phyloP scores from a whole-genome alignment of 345 rosid species.

The Aquilaria malaccensis region DNA sequence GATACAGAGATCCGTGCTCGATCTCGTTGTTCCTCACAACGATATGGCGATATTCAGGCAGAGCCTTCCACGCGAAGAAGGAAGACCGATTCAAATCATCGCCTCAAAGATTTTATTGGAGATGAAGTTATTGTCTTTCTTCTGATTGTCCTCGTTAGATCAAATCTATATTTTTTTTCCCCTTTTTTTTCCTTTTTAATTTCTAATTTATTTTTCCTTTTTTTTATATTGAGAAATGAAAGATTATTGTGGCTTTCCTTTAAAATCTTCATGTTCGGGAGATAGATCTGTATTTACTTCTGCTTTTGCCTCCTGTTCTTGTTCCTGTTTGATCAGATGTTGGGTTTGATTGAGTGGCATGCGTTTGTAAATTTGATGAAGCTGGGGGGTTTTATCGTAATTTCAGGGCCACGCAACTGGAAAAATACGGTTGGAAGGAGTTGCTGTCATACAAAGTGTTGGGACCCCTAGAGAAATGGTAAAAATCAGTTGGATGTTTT shows the following conservation, averaged over 20 bases:
- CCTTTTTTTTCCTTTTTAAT: conserved; percentile 2
- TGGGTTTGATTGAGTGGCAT: conserved; percentile 15
- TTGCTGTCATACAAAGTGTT: not conserved
- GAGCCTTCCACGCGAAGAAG: conserved; percentile 1
- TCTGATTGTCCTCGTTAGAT: conserved; percentile 17
- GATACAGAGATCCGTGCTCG: conserved; percentile 6
- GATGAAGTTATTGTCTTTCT: conserved; percentile 9
- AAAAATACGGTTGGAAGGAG: conserved; percentile 11
- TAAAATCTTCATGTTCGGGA: conserved; percentile 1
- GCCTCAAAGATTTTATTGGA: conserved; percentile 6
- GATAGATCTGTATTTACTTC: not conserved
- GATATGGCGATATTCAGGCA: not conserved
- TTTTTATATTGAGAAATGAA: conserved; percentile 16
- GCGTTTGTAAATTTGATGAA: conserved; percentile 20
- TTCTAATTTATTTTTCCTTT: not conserved
- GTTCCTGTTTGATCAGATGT: not conserved
- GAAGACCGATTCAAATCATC: not conserved
- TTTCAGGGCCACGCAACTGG: not conserved
- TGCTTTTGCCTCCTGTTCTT: not conserved
- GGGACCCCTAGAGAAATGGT: conserved; percentile 13
- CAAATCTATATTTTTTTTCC: conserved; percentile 15
- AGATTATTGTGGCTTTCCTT: conserved; percentile 24
- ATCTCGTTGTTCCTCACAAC: not conserved
- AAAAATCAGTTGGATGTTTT: conserved; percentile 11
- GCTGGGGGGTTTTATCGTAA: conserved; percentile 9